phyloP scores from a whole-genome alignment of 2,329 filamentous ascomycete genomes.

The Diaporthe batatas region DNA sequence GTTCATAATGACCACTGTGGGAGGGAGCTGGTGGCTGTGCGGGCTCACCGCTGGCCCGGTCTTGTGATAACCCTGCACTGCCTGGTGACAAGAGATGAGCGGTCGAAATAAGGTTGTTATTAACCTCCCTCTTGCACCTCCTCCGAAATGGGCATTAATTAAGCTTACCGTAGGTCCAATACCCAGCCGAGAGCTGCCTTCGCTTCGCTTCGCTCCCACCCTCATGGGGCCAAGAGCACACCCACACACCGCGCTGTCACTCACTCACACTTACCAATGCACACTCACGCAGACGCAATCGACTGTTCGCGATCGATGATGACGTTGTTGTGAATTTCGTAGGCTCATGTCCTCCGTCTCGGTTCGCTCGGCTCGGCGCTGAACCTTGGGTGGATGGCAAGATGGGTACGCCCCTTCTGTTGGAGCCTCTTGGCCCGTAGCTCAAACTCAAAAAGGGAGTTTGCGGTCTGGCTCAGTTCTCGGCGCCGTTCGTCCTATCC shows the following conservation, averaged over 20 bases:
- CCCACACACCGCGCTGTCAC: background rate
- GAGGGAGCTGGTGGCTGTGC: no score
- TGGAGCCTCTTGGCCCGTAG: constrained; percentile 2
- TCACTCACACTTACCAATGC: background rate
- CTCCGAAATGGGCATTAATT: constrained; percentile 18
- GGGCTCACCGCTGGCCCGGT: background rate
- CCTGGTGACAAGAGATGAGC: constrained; percentile 17
- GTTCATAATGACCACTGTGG: background rate
- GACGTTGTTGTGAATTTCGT: constrained; percentile 19
- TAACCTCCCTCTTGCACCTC: constrained; percentile 19
- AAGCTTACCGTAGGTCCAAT: constrained; percentile 30
- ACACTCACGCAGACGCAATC: background rate
- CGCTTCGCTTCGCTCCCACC: constrained; percentile 5
- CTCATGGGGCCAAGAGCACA: background rate
- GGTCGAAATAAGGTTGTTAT: constrained; percentile 34
- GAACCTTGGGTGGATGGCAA: constrained; percentile 20
- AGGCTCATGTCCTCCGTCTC: background rate
- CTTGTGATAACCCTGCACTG: background rate
- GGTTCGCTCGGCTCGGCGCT: constrained; percentile 30
- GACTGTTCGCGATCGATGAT: constrained; percentile 7
- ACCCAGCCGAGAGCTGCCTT: constrained; percentile 18
- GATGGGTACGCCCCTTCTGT: background rate
- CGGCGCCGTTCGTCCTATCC: constrained; percentile 21
- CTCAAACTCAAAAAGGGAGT: constrained; percentile 22
- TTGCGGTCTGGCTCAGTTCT: background rate